Percentiles rank a stretch among this genome's conserved stretches.
These are phyloP conservation scores for Paraconiothyrium brasiliense DNA, from an alignment of 2,329 filamentous ascomycete genomes.

Conservation along the genomic window DNA sequence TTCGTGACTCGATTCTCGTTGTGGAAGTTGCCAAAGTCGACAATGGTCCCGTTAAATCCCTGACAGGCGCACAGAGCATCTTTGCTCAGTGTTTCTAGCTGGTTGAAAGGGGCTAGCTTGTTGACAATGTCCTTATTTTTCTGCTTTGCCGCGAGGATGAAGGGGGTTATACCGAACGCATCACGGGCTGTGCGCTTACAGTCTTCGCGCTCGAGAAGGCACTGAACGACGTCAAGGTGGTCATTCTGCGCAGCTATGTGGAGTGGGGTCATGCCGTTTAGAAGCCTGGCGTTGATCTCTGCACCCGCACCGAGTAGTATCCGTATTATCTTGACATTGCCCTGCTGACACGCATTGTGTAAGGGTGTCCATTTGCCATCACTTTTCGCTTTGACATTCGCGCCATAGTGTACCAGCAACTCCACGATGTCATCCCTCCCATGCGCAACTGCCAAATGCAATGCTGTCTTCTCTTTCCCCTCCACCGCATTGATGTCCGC, in stretches of 20 bases:
- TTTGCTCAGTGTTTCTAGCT: slow-evolving; percentile 48
- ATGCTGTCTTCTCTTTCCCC: slow-evolving; percentile 46
- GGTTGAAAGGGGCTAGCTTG: slow-evolving; percentile 52
- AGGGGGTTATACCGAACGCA: slow-evolving; percentile 55
- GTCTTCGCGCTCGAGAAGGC: slow-evolving; percentile 46
- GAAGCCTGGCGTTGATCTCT: slow-evolving; percentile 42
- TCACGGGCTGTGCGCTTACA: slow-evolving; percentile 53
- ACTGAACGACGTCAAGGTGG: slow-evolving; percentile 48
- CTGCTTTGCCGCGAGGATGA: slow-evolving; percentile 54
- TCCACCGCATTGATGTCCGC: slow-evolving; percentile 48
- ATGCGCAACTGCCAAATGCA: slow-evolving; percentile 47
- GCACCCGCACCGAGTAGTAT: slow-evolving; percentile 44
- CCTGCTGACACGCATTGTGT: slow-evolving; percentile 48
- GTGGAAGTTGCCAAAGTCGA: slow-evolving; percentile 51
- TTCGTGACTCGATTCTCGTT: slow-evolving; percentile 46
- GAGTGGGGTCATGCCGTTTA: slow-evolving; percentile 49
- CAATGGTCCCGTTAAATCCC: slow-evolving; percentile 51
- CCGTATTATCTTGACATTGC: slow-evolving; percentile 41
- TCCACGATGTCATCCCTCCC: slow-evolving; percentile 49
- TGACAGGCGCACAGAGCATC: slow-evolving; percentile 47
- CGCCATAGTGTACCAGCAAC: slow-evolving; percentile 40
- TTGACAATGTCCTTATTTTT: slow-evolving; percentile 54
- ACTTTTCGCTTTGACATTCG: slow-evolving; percentile 44
- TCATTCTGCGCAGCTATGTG: slow-evolving; percentile 50
- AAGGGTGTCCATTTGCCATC: slow-evolving; percentile 47